Conservation (phyloP, 73 alveolate species). For the Paramecium caudatum region DNA sequence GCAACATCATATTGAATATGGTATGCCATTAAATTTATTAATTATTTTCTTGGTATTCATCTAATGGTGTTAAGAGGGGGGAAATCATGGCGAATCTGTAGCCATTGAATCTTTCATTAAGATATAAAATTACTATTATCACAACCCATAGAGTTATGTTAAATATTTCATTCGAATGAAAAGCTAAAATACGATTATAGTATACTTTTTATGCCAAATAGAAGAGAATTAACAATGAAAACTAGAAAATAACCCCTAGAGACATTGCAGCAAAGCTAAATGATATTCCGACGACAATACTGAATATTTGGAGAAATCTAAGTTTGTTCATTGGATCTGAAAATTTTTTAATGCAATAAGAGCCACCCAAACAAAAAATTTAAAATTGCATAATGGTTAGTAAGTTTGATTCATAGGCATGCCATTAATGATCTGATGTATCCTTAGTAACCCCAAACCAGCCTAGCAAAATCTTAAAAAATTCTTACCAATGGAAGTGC, state of each 20-base stretch:
- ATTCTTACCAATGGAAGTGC: conserved; percentile 12
- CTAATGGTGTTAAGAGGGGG: background rate
- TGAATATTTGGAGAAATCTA: conserved; percentile 27
- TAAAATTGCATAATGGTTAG: background rate
- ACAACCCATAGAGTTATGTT: conserved; percentile 51
- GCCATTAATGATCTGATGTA: conserved; percentile 57
- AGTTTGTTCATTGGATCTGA: background rate
- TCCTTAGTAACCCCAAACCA: conserved; percentile 51
- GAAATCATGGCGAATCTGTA: conserved; percentile 24
- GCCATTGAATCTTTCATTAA: conserved; percentile 67
- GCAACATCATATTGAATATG: conserved; percentile 62
- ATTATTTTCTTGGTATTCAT: conserved; percentile 35
- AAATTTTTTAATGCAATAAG: background rate
- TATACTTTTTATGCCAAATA: conserved; percentile 20
- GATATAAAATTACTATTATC: conserved; percentile 41
- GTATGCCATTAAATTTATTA: conserved; percentile 63
- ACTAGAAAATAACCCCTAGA: conserved; percentile 64
- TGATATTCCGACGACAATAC: conserved; percentile 57
- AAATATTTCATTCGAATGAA: conserved; percentile 35
- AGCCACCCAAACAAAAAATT: conserved; percentile 16
- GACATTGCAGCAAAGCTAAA: conserved; percentile 19
- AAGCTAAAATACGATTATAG: background rate
- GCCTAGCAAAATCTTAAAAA: background rate
- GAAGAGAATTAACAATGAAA: conserved; percentile 9
- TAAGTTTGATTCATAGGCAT: background rate